phyloP scores from a whole-genome alignment of 257 asterid species.

The Solanum pinnatisectum region DNA sequence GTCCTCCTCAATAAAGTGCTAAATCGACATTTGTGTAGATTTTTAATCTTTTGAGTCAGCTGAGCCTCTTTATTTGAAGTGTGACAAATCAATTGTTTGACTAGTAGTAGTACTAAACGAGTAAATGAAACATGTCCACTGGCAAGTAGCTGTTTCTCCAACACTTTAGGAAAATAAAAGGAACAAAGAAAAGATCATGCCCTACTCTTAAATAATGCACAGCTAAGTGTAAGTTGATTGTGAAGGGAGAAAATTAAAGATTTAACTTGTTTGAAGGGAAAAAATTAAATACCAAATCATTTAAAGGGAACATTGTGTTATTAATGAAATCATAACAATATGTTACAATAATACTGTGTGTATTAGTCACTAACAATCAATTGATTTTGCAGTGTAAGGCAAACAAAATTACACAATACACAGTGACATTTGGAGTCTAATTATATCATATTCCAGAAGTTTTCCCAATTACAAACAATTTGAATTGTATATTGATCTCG shows the following conservation, averaged over 20 bases:
- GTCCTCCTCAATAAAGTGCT: neutral
- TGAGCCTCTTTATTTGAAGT: neutral
- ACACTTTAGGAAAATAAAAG: neutral
- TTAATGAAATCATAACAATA: neutral
- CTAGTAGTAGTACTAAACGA: neutral
- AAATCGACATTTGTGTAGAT: neutral
- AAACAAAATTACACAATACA: neutral
- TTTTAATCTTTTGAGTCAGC: conserved; percentile 1
- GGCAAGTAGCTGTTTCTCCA: neutral
- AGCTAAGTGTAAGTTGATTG: too few relatives aligned
- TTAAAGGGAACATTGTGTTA: neutral
- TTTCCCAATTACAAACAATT: too few relatives aligned
- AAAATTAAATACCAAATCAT: neutral
- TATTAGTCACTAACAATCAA: neutral
- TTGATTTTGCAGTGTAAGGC: neutral
- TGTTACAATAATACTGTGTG: neutral
- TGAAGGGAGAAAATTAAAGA: neutral
- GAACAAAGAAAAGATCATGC: neutral
- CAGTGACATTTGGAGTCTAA: too few relatives aligned
- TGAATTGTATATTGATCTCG: too few relatives aligned
- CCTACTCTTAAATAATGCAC: neutral
- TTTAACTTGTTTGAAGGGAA: too few relatives aligned
- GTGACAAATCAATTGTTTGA: conserved; percentile 6
- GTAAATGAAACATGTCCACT: neutral
- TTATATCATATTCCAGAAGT: neutral